phyloP scores from a whole-genome alignment of 2,329 filamentous ascomycete species.

The Stromatinia cepivora region DNA sequence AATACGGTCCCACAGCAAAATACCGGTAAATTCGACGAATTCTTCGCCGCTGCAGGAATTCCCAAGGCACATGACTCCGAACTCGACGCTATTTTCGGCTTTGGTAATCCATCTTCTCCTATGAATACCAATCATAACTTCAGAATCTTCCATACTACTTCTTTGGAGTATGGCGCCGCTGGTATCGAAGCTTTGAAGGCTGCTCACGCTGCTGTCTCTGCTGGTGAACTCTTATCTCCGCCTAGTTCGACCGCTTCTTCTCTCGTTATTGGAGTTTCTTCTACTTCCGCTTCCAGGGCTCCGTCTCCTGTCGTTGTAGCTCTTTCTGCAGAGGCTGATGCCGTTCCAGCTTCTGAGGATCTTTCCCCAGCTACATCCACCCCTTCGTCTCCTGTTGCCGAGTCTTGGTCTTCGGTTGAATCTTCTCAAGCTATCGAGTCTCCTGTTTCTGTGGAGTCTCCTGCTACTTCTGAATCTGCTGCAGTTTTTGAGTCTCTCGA shows the following conservation, averaged over 20 bases:
- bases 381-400: not conserved
- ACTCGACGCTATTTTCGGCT: not conserved
- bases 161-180: not conserved
- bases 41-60: not conserved
- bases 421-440: not conserved
- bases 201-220: not conserved
- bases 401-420: not conserved
- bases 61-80: not conserved
- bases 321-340: not conserved
- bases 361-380: not conserved
- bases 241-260: not conserved
- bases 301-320: too few relatives aligned
- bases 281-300: accelerated
- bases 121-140: not conserved
- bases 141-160: not conserved
- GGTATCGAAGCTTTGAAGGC: not conserved
- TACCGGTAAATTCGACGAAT: not conserved
- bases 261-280: too few relatives aligned
- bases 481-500: not conserved
- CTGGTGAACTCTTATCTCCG: not conserved
- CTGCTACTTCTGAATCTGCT: not conserved
- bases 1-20: too few relatives aligned
- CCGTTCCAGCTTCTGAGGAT: not conserved
- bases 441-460: not conserved
- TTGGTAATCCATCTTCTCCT: not conserved